Evolutionary conservation across 2,329 filamentous ascomycete species (phyloP).

Genomic region (Epichloe sibirici): DNA sequence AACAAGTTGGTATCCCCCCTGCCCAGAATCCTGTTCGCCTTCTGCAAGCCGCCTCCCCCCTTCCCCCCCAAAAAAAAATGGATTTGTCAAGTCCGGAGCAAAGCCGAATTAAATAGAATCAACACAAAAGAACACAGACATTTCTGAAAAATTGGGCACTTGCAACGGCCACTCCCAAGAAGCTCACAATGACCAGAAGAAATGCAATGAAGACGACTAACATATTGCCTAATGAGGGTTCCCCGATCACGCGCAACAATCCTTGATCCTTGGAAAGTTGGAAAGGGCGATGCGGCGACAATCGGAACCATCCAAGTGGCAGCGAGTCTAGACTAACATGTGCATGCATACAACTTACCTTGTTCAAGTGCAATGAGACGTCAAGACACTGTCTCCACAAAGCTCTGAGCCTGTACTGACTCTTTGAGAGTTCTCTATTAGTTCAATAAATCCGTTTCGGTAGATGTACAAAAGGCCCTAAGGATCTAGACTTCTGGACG

Average conservation of each 20-base stretch:
- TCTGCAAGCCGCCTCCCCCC: neutral
- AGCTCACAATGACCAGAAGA: neutral
- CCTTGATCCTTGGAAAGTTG: neutral
- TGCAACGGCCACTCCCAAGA: neutral
- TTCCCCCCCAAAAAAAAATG: neutral
- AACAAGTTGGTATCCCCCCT: neutral
- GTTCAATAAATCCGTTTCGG: neutral
- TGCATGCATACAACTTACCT: neutral
- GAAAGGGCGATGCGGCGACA: neutral
- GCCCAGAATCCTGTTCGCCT: neutral
- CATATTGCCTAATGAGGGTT: constrained; percentile 1
- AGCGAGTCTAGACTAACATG: neutral
- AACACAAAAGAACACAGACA: neutral
- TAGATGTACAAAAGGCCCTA: too few relatives aligned
- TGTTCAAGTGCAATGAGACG: neutral
- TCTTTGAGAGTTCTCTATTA: neutral
- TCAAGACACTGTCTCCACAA: neutral
- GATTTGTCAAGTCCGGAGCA: neutral
- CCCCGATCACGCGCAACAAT: neutral
- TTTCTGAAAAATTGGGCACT: neutral
- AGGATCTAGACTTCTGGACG: too few relatives aligned
- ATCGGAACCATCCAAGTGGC: neutral
- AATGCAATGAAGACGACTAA: neutral
- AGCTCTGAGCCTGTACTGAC: neutral
- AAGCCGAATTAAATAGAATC: neutral